Conservation (phyloP, 2,329 filamentous ascomycete genomes). For the Lachnellula hyalina region DNA sequence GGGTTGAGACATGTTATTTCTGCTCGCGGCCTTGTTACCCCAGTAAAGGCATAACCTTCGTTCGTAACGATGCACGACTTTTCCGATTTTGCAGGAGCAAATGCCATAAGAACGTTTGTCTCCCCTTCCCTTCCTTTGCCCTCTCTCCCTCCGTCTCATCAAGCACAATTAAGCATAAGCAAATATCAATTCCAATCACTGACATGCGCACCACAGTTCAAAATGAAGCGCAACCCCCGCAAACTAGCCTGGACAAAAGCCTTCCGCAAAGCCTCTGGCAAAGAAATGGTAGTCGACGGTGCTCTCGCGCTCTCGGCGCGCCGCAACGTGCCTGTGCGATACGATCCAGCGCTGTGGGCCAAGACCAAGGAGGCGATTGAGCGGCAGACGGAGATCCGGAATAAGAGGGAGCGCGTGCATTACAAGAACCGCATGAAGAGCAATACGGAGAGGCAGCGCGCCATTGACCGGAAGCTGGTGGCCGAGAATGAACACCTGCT, state of each 20-base stretch:
- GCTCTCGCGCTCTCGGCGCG: slow-evolving; percentile 88
- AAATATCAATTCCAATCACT: background rate
- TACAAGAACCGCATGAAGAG: slow-evolving; percentile 92
- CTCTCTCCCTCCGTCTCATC: background rate
- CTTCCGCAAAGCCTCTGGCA: slow-evolving; percentile 78
- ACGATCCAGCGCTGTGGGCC: slow-evolving; percentile 86
- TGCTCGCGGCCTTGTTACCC: slow-evolving; percentile 65
- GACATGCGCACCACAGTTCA: slow-evolving; percentile 53
- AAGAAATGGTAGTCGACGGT: slow-evolving; percentile 86
- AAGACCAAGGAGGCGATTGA: slow-evolving; percentile 91
- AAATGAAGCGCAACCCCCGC: slow-evolving; percentile 96
- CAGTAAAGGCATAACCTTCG: slow-evolving; percentile 48
- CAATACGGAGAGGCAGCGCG: slow-evolving; percentile 77
- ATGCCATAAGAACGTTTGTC: slow-evolving; percentile 39
- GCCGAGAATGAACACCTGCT: slow-evolving; percentile 90
- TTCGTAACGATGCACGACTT: slow-evolving; percentile 37
- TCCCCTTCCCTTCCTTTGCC: background rate
- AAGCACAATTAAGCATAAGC: background rate
- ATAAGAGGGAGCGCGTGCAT: slow-evolving; percentile 80
- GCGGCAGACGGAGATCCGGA: slow-evolving; percentile 78
- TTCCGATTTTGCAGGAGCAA: slow-evolving; percentile 53
- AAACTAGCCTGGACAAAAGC: slow-evolving; percentile 98
- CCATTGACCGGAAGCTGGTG: slow-evolving; percentile 79
- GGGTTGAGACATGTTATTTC: slow-evolving; percentile 64
- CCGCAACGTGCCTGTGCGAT: slow-evolving; percentile 90